Conservation (phyloP, 306 rosid genomes). For the Cyclanthera cordifolia region DNA sequence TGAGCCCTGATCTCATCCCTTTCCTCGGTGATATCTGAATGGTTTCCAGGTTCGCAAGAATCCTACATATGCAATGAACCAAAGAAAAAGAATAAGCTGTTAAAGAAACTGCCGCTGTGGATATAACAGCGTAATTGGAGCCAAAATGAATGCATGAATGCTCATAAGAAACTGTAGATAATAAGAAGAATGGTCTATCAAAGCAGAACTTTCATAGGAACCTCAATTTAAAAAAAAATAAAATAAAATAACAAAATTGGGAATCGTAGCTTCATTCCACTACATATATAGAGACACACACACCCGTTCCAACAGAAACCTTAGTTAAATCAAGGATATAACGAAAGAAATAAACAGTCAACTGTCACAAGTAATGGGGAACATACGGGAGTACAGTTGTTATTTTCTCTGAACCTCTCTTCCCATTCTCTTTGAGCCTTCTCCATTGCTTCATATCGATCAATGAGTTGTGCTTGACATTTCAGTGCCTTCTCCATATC, state of each 20-base stretch:
- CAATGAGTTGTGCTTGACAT: slow-evolving; percentile 65
- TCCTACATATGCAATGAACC: slow-evolving; percentile 40
- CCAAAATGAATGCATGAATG: no score
- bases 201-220: no score
- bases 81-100: slow-evolving; percentile 3
- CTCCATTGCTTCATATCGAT: slow-evolving; percentile 73
- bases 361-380: background rate
- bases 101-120: background rate
- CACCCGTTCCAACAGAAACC: no score
- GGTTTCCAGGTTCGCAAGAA: slow-evolving; percentile 71
- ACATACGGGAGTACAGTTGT: slow-evolving; percentile 61
- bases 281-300: no score
- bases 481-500: slow-evolving; percentile 72
- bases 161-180: no score
- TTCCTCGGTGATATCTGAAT: slow-evolving; percentile 71
- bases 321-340: slow-evolving; percentile 4
- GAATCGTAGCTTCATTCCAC: no score
- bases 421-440: slow-evolving; percentile 89
- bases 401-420: slow-evolving; percentile 84
- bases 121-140: background rate
- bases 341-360: background rate
- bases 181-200: no score
- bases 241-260: no score
- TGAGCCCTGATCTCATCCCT: slow-evolving; percentile 60
- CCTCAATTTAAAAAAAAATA: no score